A percentile compares a stretch with the other conserved stretches of the same genome.
Conservation (phyloP, 2,329 filamentous ascomycete genomes). For the Cercospora sojina region DNA sequence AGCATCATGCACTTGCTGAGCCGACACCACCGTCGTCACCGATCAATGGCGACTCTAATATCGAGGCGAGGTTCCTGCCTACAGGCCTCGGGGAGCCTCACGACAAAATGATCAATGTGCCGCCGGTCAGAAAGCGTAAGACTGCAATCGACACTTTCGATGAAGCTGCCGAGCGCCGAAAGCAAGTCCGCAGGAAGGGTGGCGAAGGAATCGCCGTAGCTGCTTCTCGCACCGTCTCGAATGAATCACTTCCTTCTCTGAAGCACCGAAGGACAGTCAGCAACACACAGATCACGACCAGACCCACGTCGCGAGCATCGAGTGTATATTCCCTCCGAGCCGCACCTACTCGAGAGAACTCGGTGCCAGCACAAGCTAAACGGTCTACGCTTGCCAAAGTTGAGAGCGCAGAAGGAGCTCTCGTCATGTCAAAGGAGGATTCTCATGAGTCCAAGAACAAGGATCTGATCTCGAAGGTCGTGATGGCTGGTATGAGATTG, state of each 20-base stretch:
- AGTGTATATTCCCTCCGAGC: slow-evolving; percentile 33
- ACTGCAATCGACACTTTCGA: slow-evolving; percentile 48
- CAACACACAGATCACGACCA: slow-evolving; percentile 26
- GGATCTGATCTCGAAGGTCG: slow-evolving; percentile 49
- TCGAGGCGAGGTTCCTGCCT: slow-evolving; percentile 31
- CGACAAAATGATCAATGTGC: slow-evolving; percentile 28
- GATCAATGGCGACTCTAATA: slow-evolving; percentile 2
- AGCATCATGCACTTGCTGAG: slow-evolving; percentile 14
- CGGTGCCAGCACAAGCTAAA: slow-evolving; percentile 25
- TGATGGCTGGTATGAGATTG: slow-evolving; percentile 56
- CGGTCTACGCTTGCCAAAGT: slow-evolving; percentile 31
- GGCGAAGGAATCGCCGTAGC: slow-evolving; percentile 47
- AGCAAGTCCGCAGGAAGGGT: slow-evolving; percentile 44
- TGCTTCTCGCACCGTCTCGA: slow-evolving; percentile 33
- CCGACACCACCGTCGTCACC: slow-evolving; percentile 34
- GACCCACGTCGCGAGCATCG: slow-evolving; percentile 34
- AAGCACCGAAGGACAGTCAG: slow-evolving; percentile 37
- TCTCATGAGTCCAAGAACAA: slow-evolving; percentile 44
- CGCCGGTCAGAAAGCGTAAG: slow-evolving; percentile 43
- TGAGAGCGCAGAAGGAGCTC: slow-evolving; percentile 24
- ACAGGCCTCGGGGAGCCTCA: not conserved
- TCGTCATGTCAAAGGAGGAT: slow-evolving; percentile 10
- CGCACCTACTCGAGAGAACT: slow-evolving; percentile 23
- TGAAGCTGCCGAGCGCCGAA: slow-evolving; percentile 46
- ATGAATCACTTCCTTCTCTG: slow-evolving; percentile 31